Percentiles rank a stretch among this genome's conserved stretches.
These are phyloP conservation scores for Acorus gramineus DNA, from an alignment of 106 monocot species.

Conservation along the genomic window DNA sequence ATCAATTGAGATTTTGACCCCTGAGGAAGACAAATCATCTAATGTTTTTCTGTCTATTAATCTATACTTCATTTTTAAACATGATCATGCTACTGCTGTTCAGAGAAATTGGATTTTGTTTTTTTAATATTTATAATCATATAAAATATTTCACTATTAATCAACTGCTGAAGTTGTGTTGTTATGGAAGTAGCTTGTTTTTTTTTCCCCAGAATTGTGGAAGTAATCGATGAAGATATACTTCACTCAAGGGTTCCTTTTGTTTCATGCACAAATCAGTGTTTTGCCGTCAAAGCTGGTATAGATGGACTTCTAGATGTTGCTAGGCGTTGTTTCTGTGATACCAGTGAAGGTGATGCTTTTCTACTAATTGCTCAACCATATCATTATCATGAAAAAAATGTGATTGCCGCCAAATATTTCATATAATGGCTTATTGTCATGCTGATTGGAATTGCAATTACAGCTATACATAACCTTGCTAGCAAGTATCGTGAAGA, in stretches of 20 bases:
- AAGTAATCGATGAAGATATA: slow-evolving; percentile 81
- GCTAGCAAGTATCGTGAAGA: slow-evolving; percentile 87
- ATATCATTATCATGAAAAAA: background rate
- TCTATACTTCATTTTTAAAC: no score
- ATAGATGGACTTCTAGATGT: slow-evolving; percentile 90
- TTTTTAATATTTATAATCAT: no score
- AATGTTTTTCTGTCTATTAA: no score
- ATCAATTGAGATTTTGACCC: no score
- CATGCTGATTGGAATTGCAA: slow-evolving; percentile 14
- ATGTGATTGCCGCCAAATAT: no score
- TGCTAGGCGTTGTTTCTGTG: slow-evolving; percentile 83
- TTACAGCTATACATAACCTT: slow-evolving; percentile 84
- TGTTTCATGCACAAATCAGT: slow-evolving; percentile 92
- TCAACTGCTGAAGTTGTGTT: background rate
- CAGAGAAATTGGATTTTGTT: no score
- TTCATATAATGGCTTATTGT: background rate
- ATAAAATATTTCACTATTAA: no score
- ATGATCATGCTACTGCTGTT: no score
- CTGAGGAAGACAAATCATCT: no score
- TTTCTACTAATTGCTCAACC: background rate
- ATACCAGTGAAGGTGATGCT: slow-evolving; percentile 92
- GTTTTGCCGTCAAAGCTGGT: slow-evolving; percentile 93
- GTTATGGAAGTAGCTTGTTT: background rate
- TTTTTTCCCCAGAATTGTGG: slow-evolving; percentile 50
- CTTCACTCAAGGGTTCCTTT: slow-evolving; percentile 89